These are phyloP conservation scores for Epicoccum nigrum DNA, from an alignment of 2,329 filamentous ascomycete species.

Conservation along the genomic window DNA sequence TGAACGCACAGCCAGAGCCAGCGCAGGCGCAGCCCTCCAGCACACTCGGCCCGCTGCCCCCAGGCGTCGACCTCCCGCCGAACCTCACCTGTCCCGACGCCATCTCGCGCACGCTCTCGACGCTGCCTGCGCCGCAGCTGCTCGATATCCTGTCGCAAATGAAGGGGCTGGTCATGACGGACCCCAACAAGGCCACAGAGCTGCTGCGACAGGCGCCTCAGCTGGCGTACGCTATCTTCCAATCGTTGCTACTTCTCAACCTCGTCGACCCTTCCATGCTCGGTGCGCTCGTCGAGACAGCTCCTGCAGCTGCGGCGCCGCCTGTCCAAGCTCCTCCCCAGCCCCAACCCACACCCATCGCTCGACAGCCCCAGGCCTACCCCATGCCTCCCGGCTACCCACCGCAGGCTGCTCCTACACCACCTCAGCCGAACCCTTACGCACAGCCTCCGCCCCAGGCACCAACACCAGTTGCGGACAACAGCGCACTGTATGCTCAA, in stretches of 20 bases:
- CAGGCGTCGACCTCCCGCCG: slow-evolving; percentile 81
- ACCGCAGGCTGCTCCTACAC: slow-evolving; percentile 58
- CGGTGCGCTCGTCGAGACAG: slow-evolving; percentile 74
- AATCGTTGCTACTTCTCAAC: slow-evolving; percentile 89
- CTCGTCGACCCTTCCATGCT: slow-evolving; percentile 87
- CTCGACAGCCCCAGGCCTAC: slow-evolving; percentile 39
- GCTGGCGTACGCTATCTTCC: slow-evolving; percentile 92
- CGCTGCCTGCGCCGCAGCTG: slow-evolving; percentile 84
- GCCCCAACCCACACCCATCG: slow-evolving; percentile 44
- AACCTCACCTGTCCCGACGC: slow-evolving; percentile 86
- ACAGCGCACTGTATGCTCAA: slow-evolving; percentile 77
- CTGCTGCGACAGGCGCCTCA: slow-evolving; percentile 89
- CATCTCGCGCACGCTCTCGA: slow-evolving; percentile 88
- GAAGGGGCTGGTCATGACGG: slow-evolving; percentile 83
- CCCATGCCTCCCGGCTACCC: slow-evolving; percentile 42
- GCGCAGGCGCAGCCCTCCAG: slow-evolving; percentile 51
- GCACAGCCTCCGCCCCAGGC: slow-evolving; percentile 39
- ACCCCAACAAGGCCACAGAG: slow-evolving; percentile 83
- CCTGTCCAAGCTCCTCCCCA: slow-evolving; percentile 46
- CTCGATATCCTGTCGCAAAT: slow-evolving; percentile 94
- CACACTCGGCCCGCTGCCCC: slow-evolving; percentile 77
- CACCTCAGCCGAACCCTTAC: slow-evolving; percentile 52
- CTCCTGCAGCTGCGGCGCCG: slow-evolving; percentile 38
- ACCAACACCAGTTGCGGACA: slow-evolving; percentile 44
- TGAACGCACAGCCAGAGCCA: slow-evolving; percentile 52